phyloP scores from a whole-genome alignment of 202 grass and related monocot species.

The Setaria italica region DNA sequence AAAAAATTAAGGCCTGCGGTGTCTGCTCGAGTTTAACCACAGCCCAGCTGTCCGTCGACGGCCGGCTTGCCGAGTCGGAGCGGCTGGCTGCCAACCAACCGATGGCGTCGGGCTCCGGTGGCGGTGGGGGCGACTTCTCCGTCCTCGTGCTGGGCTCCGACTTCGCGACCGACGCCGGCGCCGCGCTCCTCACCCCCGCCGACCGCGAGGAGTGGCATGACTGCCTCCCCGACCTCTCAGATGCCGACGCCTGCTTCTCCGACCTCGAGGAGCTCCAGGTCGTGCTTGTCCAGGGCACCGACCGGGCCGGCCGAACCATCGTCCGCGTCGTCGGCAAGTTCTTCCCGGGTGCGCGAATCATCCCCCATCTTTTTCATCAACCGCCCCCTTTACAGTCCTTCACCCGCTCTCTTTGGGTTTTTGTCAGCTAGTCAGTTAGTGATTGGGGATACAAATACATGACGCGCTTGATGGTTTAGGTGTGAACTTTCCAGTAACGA shows the following conservation, averaged over 20 bases:
- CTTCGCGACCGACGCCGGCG: constrained; percentile 67
- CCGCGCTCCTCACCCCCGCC: constrained; percentile 53
- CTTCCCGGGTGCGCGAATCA: constrained; percentile 65
- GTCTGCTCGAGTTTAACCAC: too few relatives aligned
- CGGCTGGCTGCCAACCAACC: background rate
- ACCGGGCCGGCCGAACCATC: constrained; percentile 63
- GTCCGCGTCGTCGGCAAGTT: constrained; percentile 87
- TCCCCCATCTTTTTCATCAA: too few relatives aligned
- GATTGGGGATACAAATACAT: constrained; percentile 8
- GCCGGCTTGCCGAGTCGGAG: background rate
- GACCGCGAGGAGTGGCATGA: constrained; percentile 81
- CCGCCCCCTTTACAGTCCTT: background rate
- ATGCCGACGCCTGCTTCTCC: constrained; percentile 57
- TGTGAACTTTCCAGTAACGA: background rate
- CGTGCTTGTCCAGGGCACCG: constrained; percentile 69
- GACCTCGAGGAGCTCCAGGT: constrained; percentile 91
- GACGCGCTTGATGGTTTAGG: background rate
- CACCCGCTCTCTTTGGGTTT: background rate
- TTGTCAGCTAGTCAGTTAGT: background rate
- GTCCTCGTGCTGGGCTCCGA: constrained; percentile 87
- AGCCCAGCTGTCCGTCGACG: background rate
- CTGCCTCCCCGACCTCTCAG: constrained; percentile 59
- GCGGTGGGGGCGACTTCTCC: constrained; percentile 56
- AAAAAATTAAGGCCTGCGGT: too few relatives aligned
- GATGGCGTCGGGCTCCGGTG: constrained; percentile 42